A percentile compares a stretch with the other conserved stretches of the same genome.
Evolutionary conservation across 2,329 filamentous ascomycete genomes (phyloP).

Genomic region (Arthrobotrys sinensis): DNA sequence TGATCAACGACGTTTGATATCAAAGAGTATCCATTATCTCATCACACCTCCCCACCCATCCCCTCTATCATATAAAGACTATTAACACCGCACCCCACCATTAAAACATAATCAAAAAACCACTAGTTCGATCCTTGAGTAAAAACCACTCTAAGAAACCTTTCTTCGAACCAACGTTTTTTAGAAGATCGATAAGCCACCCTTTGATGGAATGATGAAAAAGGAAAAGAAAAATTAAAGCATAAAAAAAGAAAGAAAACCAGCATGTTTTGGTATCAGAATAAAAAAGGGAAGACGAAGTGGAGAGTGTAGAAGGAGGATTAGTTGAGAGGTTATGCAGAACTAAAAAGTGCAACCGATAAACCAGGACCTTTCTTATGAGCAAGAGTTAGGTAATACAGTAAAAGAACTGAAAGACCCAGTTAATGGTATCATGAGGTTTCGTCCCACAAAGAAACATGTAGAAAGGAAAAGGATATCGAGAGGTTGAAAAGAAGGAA

Average conservation of each 20-base stretch:
- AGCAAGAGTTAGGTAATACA: constrained; percentile 25
- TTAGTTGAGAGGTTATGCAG: constrained; percentile 22
- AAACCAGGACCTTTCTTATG: constrained; percentile 19
- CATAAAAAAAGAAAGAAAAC: background rate
- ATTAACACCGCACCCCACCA: constrained; percentile 1
- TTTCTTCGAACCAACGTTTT: constrained; percentile 1
- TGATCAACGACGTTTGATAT: background rate
- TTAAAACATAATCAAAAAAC: background rate
- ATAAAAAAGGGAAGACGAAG: constrained; percentile 3
- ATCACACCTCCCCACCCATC: background rate
- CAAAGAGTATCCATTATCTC: constrained; percentile 2
- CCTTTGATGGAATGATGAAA: background rate
- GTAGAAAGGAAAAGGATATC: background rate
- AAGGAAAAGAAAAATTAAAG: background rate
- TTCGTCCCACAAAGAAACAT: constrained; percentile 4
- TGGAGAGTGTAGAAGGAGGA: constrained; percentile 5
- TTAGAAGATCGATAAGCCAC: constrained; percentile 4
- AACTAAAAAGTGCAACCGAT: background rate
- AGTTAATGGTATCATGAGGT: constrained; percentile 17
- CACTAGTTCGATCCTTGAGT: background rate
- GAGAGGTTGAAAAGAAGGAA: background rate
- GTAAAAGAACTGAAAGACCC: constrained; percentile 23
- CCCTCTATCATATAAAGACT: background rate
- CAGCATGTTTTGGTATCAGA: constrained; percentile 17
- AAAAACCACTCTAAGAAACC: background rate